phyloP scores from a whole-genome alignment of 208 protist species.

The Crithidia sp. region DNA sequence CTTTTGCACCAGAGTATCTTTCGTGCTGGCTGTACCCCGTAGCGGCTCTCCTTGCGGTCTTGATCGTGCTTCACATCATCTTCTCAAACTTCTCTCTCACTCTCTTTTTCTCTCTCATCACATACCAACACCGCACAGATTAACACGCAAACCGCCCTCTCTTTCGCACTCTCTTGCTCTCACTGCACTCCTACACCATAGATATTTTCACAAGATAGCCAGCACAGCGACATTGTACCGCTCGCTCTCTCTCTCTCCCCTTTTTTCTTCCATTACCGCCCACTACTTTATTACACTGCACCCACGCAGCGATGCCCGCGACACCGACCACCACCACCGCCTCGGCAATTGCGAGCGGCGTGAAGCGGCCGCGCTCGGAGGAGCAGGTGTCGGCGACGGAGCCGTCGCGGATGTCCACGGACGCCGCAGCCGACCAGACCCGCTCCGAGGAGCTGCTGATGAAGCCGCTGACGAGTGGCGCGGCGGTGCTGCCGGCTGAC shows the following conservation, averaged over 20 bases:
- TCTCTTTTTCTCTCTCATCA: no score
- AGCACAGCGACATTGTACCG: no score
- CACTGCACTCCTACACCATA: neutral
- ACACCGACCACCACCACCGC: neutral
- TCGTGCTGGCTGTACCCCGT: no score
- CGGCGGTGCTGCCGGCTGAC: constrained; percentile 15
- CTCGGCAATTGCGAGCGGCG: neutral
- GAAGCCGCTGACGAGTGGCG: constrained; percentile 12
- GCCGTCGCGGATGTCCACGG: neutral
- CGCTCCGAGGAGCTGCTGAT: constrained; percentile 6
- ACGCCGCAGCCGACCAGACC: constrained; percentile 4
- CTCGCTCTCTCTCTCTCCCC: neutral
- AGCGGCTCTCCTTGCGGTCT: no score
- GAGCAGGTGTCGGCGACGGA: neutral
- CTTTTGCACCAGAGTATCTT: no score
- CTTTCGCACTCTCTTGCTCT: neutral
- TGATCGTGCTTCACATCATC: no score
- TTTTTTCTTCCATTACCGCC: neutral
- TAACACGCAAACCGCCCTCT: no score
- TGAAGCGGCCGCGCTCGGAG: neutral
- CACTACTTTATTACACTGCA: neutral
- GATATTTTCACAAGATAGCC: no score
- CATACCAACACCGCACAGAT: no score
- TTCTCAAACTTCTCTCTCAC: no score
- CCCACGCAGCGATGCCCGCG: neutral